These are phyloP conservation scores for Amylostereum areolatum DNA, from an alignment of 1,284 basidiomycete genomes.

Conservation along the genomic window DNA sequence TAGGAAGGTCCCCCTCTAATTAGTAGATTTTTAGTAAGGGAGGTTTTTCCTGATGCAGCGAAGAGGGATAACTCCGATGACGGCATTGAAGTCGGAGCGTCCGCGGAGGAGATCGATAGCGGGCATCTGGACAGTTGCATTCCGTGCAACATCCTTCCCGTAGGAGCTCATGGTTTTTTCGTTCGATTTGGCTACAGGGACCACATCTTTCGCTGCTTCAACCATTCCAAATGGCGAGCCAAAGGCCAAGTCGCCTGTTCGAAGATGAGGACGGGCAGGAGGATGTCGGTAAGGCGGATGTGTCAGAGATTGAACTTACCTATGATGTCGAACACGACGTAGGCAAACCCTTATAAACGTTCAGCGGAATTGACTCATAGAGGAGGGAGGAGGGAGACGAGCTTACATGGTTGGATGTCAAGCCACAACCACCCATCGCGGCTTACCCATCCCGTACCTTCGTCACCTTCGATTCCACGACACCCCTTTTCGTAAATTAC, in stretches of 20 bases:
- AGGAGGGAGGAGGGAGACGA: neutral
- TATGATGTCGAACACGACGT: slow-evolving; percentile 87
- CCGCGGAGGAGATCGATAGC: slow-evolving; percentile 86
- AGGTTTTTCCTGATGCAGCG: no score
- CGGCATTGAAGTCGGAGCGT: slow-evolving; percentile 82
- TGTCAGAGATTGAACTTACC: slow-evolving; percentile 22
- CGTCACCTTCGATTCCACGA: no score
- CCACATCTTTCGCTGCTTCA: slow-evolving; percentile 66
- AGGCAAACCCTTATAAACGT: slow-evolving; percentile 47
- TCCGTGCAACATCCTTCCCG: no score
- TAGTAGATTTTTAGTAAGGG: no score
- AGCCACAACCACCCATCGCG: slow-evolving; percentile 11
- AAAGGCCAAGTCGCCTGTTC: slow-evolving; percentile 63
- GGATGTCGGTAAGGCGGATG: no score
- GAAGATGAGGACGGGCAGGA: neutral
- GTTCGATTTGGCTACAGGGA: slow-evolving; percentile 54
- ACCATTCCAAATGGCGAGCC: slow-evolving; percentile 91
- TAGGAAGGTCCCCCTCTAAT: no score
- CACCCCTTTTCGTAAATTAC: slow-evolving; percentile 16
- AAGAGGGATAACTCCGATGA: slow-evolving; percentile 75
- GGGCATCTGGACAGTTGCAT: no score
- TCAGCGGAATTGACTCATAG: no score
- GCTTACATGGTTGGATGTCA: slow-evolving; percentile 17
- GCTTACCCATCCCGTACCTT: no score
- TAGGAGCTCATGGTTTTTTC: no score